Base-by-base conservation (phyloP, 2,329 filamentous ascomycete species). In the Botryotinia narcissicola region DNA sequence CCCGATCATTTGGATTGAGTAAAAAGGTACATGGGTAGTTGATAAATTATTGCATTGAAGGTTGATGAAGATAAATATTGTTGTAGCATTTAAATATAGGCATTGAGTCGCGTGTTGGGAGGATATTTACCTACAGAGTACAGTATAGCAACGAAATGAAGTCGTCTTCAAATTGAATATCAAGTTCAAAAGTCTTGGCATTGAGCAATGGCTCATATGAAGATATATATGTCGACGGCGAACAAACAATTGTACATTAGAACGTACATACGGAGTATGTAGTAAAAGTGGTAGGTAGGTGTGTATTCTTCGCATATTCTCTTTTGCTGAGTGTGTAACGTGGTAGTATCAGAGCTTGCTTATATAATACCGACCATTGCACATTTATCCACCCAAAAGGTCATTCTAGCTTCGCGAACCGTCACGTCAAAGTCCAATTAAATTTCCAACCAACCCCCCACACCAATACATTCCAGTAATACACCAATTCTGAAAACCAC, bases 401-500 rank as follows among this genome's bases (percentile, higher is more conserved):
- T 63, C 37, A 37, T 44, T 40, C 42, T 62, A 63, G 48, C 42
- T 62, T 57, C 40, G 37, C 37, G 35, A 57, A 14, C 32, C 35
- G 66, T 60, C 63, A 54, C 61, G 72, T 59, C 35, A 57, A 68
- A 68, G 37, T 68, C 64, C 64, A 68, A 68, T 68, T n/a, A 68
- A 54, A 68, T 57, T 68, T 40, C 46, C 57, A 44, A 44, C 20
- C 72, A 57, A 46, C 72, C 72, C 66, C 66, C 66, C 54, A 63
- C 64, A 48, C n/a, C 32, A 61, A 48, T 37, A 61, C 68, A 70
- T 70, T 61, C 54, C 5, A 10, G 9, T 48, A 48, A 48, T 51
- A 48, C 61, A 57, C 57, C 54, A 25, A 69, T 35, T 73, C 75
- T 29, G 48, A 57, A 69, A 77, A 77, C 72, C 77, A 78, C 77